Evolutionary conservation across 192 early-diverging fungal species (phyloP).

Genomic region (Coemansia sp.): DNA sequence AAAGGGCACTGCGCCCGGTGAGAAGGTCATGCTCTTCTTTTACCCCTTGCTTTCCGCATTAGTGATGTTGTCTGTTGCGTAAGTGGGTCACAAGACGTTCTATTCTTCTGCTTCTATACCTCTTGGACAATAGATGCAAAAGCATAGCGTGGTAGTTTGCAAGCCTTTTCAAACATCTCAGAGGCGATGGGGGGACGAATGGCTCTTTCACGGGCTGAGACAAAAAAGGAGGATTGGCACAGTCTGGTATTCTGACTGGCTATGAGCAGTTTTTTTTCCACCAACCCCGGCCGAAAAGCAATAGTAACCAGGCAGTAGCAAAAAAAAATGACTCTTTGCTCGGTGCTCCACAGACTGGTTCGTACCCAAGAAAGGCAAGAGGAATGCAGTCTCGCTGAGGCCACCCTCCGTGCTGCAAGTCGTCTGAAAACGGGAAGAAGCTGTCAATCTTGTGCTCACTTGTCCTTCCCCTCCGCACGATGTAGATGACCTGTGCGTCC

Average conservation of each 20-base stretch:
- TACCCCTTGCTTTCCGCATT: constrained; percentile 8
- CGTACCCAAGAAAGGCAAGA: background rate
- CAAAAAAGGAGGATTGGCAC: background rate
- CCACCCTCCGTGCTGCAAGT: background rate
- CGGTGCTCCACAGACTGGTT: background rate
- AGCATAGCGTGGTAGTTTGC: background rate
- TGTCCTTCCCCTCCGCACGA: background rate
- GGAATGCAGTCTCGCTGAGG: background rate
- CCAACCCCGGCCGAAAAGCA: background rate
- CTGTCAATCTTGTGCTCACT: constrained; percentile 1
- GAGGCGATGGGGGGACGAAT: background rate
- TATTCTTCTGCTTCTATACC: background rate
- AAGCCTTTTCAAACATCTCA: background rate
- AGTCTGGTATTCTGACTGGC: background rate
- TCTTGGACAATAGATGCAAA: constrained; percentile 6
- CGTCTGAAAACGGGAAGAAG: background rate
- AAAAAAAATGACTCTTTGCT: background rate
- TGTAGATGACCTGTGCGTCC: constrained; percentile 11
- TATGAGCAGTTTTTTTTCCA: background rate
- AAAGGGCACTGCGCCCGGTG: background rate
- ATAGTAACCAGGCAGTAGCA: background rate
- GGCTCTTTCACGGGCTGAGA: background rate
- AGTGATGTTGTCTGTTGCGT: background rate
- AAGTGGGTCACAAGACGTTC: background rate
- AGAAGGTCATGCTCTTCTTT: background rate